A percentile compares a stretch with the other conserved stretches of the same genome.
Evolutionary conservation across 1,284 basidiomycete genomes (phyloP).

Genomic region (Ceratobasidium sp.): DNA sequence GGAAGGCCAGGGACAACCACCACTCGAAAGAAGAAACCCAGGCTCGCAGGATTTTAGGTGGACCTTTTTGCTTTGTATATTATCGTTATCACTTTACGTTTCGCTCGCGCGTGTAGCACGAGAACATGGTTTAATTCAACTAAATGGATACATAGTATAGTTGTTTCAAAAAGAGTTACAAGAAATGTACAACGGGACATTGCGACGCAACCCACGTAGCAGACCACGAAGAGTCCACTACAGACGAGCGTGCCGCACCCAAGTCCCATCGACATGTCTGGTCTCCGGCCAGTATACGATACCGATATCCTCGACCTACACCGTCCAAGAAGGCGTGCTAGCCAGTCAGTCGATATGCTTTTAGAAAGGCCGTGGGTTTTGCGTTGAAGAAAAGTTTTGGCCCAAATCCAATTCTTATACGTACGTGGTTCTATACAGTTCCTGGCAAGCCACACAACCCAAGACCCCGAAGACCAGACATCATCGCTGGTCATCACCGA

Average conservation of each 20-base stretch:
- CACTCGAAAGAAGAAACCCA: slow-evolving; percentile 56
- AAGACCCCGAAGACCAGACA: slow-evolving; percentile 35
- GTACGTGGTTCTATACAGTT: slow-evolving; percentile 21
- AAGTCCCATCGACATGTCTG: slow-evolving; percentile 73
- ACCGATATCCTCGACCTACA: slow-evolving; percentile 81
- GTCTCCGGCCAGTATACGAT: slow-evolving; percentile 82
- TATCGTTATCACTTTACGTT: not conserved
- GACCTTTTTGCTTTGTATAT: slow-evolving; percentile 25
- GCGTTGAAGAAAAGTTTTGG: slow-evolving; percentile 55
- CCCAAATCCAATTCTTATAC: slow-evolving; percentile 33
- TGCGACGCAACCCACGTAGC: slow-evolving; percentile 73
- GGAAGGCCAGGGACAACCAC: slow-evolving; percentile 57
- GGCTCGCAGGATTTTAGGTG: slow-evolving; percentile 20
- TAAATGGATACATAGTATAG: not conserved
- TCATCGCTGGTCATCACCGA: slow-evolving; percentile 34
- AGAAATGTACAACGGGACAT: slow-evolving; percentile 82
- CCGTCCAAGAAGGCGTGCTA: slow-evolving; percentile 69
- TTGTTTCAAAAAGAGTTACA: not conserved
- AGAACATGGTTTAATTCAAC: too few species aligned
- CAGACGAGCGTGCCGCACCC: slow-evolving; percentile 73
- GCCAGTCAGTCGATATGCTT: slow-evolving; percentile 85
- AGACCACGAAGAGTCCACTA: slow-evolving; percentile 66
- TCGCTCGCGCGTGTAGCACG: too few species aligned
- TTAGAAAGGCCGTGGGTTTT: slow-evolving; percentile 67
- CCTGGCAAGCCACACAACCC: slow-evolving; percentile 28